Percentiles rank a stretch among this genome's conserved stretches.
These are phyloP conservation scores for Erythrophleum fordii DNA, from an alignment of 306 rosid genomes.

Conservation along the genomic window DNA sequence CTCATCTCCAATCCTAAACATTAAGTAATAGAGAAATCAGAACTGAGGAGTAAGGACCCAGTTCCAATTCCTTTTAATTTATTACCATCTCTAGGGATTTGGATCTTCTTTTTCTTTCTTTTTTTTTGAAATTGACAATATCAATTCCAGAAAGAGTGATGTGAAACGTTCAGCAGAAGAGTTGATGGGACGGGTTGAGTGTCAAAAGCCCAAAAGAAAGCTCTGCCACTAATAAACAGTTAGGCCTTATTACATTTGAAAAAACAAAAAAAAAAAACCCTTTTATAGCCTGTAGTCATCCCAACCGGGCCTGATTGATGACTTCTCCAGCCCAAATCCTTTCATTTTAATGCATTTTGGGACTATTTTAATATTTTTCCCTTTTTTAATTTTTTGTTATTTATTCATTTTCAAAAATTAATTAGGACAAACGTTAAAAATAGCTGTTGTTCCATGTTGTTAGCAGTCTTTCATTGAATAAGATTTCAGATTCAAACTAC, in stretches of 20 bases:
- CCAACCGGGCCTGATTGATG: no score
- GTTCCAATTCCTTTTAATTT: neutral
- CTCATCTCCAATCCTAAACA: neutral
- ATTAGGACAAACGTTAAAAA: neutral
- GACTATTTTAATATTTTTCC: no score
- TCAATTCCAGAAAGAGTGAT: neutral
- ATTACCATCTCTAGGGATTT: neutral
- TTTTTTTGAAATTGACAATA: neutral
- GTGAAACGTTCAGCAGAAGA: neutral
- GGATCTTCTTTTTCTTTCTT: no score
- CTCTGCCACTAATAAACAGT: neutral
- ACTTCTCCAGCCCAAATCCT: no score
- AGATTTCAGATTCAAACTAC: neutral
- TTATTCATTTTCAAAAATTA: neutral
- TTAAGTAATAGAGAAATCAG: neutral
- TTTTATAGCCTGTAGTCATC: neutral
- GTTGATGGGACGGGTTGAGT: neutral
- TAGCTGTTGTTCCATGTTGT: neutral
- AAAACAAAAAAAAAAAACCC: no score
- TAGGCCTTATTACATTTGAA: no score
- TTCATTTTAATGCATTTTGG: no score
- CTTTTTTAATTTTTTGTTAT: no score
- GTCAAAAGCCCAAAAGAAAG: neutral
- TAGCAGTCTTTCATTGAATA: neutral
- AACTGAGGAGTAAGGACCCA: neutral